phyloP scores from a whole-genome alignment of 23 red algal species.

The Gracilaria gracilis region DNA sequence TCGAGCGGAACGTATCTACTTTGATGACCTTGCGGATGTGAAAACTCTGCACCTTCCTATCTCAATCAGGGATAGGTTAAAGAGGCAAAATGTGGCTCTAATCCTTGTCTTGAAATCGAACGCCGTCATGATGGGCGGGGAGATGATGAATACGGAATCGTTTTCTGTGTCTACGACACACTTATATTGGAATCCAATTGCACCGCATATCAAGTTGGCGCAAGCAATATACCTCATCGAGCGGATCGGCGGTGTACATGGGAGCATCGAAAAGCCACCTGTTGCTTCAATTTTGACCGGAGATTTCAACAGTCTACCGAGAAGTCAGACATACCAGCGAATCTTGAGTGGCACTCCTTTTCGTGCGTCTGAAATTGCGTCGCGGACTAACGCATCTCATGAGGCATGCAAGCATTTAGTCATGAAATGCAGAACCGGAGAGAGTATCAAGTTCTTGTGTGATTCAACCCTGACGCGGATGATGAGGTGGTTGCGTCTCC shows the following conservation, averaged over 20 bases:
- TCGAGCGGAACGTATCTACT: slow-evolving; percentile 17
- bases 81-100: slow-evolving; percentile 45
- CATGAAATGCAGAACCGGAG: neutral
- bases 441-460: slow-evolving; percentile 33
- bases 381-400: neutral
- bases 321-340: slow-evolving; percentile 15
- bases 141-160: neutral
- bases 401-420: slow-evolving; percentile 24
- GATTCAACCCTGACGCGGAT: slow-evolving; percentile 30
- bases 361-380: neutral
- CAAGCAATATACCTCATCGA: slow-evolving; percentile 45
- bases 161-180: slow-evolving; percentile 39
- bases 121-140: neutral
- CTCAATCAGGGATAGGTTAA: neutral
- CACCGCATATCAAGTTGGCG: slow-evolving; percentile 41
- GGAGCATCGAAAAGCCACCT: slow-evolving; percentile 6
- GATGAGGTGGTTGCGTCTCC: slow-evolving; percentile 41
- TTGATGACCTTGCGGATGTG: slow-evolving; percentile 48
- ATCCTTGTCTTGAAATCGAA: slow-evolving; percentile 19
- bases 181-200: slow-evolving; percentile 51
- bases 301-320: slow-evolving; percentile 39
- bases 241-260: slow-evolving; percentile 3
- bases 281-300: slow-evolving; percentile 47
- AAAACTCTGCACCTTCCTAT: neutral
- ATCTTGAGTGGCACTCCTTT: slow-evolving; percentile 31